Evolutionary conservation across 1,284 basidiomycete species (phyloP).

Genomic region (Golubevia sp.): DNA sequence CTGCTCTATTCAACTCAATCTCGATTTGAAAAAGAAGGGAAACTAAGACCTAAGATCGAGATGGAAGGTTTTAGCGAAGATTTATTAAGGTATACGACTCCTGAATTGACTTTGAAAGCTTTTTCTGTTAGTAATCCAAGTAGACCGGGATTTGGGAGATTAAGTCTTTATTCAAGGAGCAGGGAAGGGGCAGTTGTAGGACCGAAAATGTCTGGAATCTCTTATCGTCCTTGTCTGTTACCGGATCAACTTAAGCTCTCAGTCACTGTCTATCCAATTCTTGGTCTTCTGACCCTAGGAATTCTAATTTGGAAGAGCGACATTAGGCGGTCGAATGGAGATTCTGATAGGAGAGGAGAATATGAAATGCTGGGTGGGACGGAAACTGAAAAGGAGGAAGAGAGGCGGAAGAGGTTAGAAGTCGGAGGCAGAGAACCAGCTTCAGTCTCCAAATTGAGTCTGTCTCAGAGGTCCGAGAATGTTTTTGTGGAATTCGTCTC

Average conservation of each 20-base stretch:
- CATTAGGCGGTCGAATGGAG: neutral
- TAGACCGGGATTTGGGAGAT: constrained; percentile 36
- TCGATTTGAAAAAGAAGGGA: too few relatives aligned
- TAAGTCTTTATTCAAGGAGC: constrained; percentile 21
- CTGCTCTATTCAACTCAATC: too few relatives aligned
- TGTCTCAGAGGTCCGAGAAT: neutral
- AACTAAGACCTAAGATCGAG: too few relatives aligned
- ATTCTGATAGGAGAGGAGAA: constrained; percentile 6
- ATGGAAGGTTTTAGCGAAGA: too few relatives aligned
- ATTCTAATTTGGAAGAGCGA: constrained; percentile 4
- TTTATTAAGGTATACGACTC: constrained; percentile 8
- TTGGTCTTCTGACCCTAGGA: constrained; percentile 14
- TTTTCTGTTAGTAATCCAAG: constrained; percentile 37
- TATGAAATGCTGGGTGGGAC: neutral
- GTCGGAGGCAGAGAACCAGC: neutral
- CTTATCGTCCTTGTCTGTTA: constrained; percentile 37
- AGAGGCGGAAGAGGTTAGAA: constrained; percentile 16
- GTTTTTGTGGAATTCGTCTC: constrained; percentile 19
- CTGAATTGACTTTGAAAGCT: constrained; percentile 48
- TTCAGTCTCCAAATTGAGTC: neutral
- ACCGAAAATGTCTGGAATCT: constrained; percentile 3
- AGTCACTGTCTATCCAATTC: constrained; percentile 28
- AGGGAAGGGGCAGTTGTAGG: neutral
- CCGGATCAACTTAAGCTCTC: constrained; percentile 46
- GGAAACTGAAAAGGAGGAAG: constrained; percentile 12